Evolutionary conservation across 768 basidiomycete species (phyloP).

Genomic region (Agrocybe pediades): DNA sequence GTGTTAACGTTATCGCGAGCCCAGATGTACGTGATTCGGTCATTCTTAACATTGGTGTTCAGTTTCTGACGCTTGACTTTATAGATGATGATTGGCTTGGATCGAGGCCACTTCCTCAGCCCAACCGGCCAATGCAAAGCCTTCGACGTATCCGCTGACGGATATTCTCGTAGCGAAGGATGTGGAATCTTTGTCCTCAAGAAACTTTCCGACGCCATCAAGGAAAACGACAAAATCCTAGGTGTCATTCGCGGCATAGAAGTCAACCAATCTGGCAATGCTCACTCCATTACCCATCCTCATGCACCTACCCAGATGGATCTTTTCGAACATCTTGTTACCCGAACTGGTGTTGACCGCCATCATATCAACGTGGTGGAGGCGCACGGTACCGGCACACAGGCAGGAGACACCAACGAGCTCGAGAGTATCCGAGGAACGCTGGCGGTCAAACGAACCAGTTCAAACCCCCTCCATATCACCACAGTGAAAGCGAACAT

Average conservation of each 20-base stretch:
- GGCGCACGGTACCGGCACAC: constrained; percentile 76
- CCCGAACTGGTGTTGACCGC: constrained; percentile 45
- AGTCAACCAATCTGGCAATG: constrained; percentile 69
- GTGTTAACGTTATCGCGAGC: constrained; percentile 71
- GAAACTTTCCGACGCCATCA: constrained; percentile 65
- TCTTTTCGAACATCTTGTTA: constrained; percentile 52
- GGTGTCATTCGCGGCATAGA: constrained; percentile 72
- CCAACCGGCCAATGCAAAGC: constrained; percentile 68
- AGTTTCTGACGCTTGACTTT: constrained; percentile 1
- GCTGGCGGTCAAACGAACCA: constrained; percentile 42
- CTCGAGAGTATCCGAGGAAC: constrained; percentile 61
- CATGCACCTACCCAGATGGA: constrained; percentile 60
- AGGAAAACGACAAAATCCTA: constrained; percentile 67
- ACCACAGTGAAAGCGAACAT: constrained; percentile 75
- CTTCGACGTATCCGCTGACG: constrained; percentile 73
- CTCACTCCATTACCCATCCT: constrained; percentile 73
- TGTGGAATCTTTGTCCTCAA: constrained; percentile 74
- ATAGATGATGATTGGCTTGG: constrained; percentile 71
- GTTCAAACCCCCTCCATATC: constrained; percentile 59
- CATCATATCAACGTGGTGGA: constrained; percentile 62
- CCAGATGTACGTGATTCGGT: constrained; percentile 55
- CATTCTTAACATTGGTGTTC: not conserved
- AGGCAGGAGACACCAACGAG: constrained; percentile 70
- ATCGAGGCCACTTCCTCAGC: constrained; percentile 68
- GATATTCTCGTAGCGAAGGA: constrained; percentile 73